Percentiles rank a stretch among this genome's conserved stretches.
phyloP scores from a whole-genome alignment of 2,329 filamentous ascomycete genomes.

The Ilyonectria robusta region DNA sequence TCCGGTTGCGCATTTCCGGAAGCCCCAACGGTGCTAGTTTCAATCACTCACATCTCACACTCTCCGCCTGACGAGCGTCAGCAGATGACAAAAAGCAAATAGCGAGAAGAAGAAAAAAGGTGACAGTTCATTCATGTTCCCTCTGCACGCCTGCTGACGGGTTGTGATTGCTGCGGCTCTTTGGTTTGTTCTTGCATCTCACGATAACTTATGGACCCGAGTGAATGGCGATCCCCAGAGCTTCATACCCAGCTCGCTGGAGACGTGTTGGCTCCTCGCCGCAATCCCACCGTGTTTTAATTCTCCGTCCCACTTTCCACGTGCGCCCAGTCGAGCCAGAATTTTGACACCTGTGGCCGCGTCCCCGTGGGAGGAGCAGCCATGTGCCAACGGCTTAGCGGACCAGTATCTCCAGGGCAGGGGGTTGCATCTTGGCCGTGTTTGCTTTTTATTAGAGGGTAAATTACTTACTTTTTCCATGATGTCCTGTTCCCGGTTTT shows the following conservation, averaged over 20 bases:
- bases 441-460: slow-evolving; percentile 20
- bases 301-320: slow-evolving; percentile 8
- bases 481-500: neutral
- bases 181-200: neutral
- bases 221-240: neutral
- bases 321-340: neutral
- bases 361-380: slow-evolving; percentile 8
- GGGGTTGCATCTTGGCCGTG: neutral
- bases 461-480: neutral
- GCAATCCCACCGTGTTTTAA: neutral
- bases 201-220: neutral
- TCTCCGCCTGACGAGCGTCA: slow-evolving; percentile 6
- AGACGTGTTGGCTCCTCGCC: slow-evolving; percentile 1
- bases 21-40: slow-evolving; percentile 5
- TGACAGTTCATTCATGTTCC: neutral
- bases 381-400: slow-evolving; percentile 6
- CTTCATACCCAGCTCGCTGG: neutral
- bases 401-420: slow-evolving; percentile 2
- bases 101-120: neutral
- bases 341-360: neutral
- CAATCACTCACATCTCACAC: slow-evolving; percentile 14
- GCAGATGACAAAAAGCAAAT: slow-evolving; percentile 4
- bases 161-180: neutral
- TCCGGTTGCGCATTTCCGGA: slow-evolving; percentile 2
- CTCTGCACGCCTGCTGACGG: neutral